Base-by-base conservation (phyloP, 2,329 filamentous ascomycete species). In the Calonectria pteridis region DNA sequence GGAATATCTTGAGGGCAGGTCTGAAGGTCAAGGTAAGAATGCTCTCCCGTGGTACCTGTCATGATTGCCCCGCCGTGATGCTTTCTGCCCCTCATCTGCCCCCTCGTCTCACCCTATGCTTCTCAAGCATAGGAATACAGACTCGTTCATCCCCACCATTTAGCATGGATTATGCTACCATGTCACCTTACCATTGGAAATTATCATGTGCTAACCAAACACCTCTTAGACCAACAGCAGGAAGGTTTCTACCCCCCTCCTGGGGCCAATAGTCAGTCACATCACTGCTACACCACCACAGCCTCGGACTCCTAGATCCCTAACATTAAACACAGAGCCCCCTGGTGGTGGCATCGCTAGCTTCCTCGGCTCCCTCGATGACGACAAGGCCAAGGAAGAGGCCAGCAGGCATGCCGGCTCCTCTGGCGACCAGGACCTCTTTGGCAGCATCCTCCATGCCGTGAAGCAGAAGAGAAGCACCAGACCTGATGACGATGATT, bases 401-500 rank as follows among this genome's bases (percentile, higher is more conserved):
- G 90, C 89, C 23, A 84, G 84, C 75, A 83, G 85, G 37, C 84
- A 86, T 69, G 86, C 88, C 28, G 88, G 88, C 69, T 82, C 81
- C 40, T 87, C 86, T 29, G 88, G 88, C 63, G 85, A 86, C 79
- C 81, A 81, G 78, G 84, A 86, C 79, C 81, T 91, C 71, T 91
- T 91, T 80, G 85, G 86, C 71, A 83, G 75, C 78, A 83, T 91
- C 71, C 82, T 91, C 37, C 84, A 85, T 67, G 80, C 85, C 51
- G 83, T 91, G 59, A 83, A 84, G 23, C 84, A 89, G 83, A 89
- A 88, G 81, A 89, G 90, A 85, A 78, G 83, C 71, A 82, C 85
- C 71, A 80, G 91, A 29, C 84, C 84, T n/a, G 79, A 86, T 43
- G 86, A 89, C 71, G 88, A 91, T n/a, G 79, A 86, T 43, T 86